Base-by-base conservation (phyloP, 495 filamentous ascomycete species). In the Podospora comata region DNA sequence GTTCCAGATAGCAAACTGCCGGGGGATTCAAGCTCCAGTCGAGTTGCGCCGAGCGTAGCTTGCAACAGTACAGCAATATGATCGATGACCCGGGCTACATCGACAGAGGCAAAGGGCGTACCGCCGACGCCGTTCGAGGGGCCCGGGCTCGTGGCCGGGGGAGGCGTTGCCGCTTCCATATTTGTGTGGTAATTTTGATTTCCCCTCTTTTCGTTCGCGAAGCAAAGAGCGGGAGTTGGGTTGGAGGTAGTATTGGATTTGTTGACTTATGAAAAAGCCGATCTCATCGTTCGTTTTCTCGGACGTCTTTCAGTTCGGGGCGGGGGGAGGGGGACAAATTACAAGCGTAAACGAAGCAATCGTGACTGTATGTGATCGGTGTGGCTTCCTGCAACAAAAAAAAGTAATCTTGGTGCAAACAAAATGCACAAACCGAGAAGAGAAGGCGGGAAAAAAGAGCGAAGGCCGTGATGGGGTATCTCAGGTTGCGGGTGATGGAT, bases 11-110 rank as follows among this genome's bases (percentile, higher is more conserved):
- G 85, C 75, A 98, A 83, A 77, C 92, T 97, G 59, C 91, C 93
- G 57, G 85, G 81, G 26, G 84, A 81, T 77, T 96, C 89, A 67
- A 99, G 84, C 74, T 99, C 95, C 54, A 83, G 83, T 72, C 85
- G 87, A 30, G 88, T 86, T 67, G 96, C 93, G 71, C 94, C 96
- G 64, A 99, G 85, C 70, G 91, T 93, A 64, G 94, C 88, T 75
- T 89, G 85, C 72, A 97, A 85, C 65, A 97, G 88, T 65, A 88
- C 86, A 53, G 82, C 83, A 65, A 98, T 85, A 81, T 97, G 89
- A 61, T 94, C 89, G 63, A 97, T 86, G 55, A 99, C 79, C 61
- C 82, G 73, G 62, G 65, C 71, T 0, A 84, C 82, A 71, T 86
- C 82, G 70, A 85, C 70, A 59, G 80, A 71, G 44, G 79, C 76